Conservation (phyloP, 345 rosid species). For the Gynandropsis gynandra region DNA sequence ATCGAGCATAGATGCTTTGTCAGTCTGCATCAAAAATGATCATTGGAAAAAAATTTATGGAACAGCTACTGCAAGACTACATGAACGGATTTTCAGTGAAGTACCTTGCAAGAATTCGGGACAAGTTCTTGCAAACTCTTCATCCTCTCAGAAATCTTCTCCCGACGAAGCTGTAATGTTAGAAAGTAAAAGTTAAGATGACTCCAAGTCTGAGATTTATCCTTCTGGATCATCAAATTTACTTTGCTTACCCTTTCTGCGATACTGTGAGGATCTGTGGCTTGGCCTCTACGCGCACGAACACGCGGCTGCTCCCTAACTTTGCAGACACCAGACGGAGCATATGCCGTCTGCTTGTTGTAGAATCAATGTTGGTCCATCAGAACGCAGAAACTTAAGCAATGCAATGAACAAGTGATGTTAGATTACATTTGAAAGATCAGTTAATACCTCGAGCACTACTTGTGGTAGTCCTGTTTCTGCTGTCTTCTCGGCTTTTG, state of each 20-base stretch:
- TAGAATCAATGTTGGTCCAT: too few species aligned
- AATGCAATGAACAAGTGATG: not conserved
- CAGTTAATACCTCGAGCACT: not conserved
- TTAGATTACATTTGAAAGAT: not conserved
- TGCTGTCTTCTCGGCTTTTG: slow-evolving; percentile 8
- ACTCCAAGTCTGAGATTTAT: not conserved
- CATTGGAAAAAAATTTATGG: not conserved
- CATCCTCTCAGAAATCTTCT: slow-evolving; percentile 62
- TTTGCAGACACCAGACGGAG: slow-evolving; percentile 20
- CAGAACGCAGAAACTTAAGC: not conserved
- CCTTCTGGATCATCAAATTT: not conserved
- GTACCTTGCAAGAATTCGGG: slow-evolving; percentile 55
- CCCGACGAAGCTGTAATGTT: slow-evolving; percentile 46
- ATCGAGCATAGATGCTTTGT: slow-evolving; percentile 61
- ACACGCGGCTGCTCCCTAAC: slow-evolving; percentile 39
- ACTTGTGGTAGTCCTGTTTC: slow-evolving; percentile 6
- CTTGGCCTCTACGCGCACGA: slow-evolving; percentile 65
- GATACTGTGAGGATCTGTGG: slow-evolving; percentile 65
- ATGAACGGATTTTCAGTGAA: not conserved
- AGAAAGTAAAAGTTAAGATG: not conserved
- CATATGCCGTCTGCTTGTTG: slow-evolving; percentile 24
- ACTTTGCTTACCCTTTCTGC: slow-evolving; percentile 44
- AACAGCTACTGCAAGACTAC: not conserved
- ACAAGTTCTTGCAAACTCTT: slow-evolving; percentile 56
- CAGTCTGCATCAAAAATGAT: slow-evolving; percentile 36